These are phyloP conservation scores for Salvia rosmarinus DNA, from an alignment of 257 asterid species.

Conservation along the genomic window DNA sequence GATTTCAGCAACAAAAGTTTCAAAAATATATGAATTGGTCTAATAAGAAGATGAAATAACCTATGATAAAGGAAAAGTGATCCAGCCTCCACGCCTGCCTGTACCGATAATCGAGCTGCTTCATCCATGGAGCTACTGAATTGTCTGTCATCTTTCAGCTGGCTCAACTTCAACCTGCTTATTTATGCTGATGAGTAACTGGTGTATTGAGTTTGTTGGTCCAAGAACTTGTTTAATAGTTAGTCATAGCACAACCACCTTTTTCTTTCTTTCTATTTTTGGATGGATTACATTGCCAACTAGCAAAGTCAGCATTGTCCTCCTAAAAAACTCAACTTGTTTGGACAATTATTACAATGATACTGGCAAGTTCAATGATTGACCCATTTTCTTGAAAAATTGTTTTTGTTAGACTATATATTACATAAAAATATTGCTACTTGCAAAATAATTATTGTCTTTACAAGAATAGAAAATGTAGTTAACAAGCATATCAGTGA, in stretches of 20 bases:
- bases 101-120: constrained; percentile 22
- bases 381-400: constrained; percentile 9
- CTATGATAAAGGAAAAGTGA: constrained; percentile 62
- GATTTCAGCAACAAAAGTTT: too few species aligned
- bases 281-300: constrained; percentile 34
- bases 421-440: neutral
- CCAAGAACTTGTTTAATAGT: neutral
- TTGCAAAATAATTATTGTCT: neutral
- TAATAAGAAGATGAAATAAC: constrained; percentile 25
- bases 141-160: constrained; percentile 33
- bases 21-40: neutral
- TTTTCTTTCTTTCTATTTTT: neutral
- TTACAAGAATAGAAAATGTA: neutral
- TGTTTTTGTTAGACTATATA: neutral
- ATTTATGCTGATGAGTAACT: constrained; percentile 15
- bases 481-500: neutral
- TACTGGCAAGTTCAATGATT: neutral
- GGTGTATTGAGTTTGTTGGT: neutral
- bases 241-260: constrained; percentile 8
- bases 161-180: constrained; percentile 21
- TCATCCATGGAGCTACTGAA: constrained; percentile 37
- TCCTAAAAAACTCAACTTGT: constrained; percentile 18
- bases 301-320: constrained; percentile 34
- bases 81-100: constrained; percentile 55
- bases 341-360: constrained; percentile 25